Base-by-base conservation (phyloP, 495 filamentous ascomycete species). In the Apiosordaria backusii region DNA sequence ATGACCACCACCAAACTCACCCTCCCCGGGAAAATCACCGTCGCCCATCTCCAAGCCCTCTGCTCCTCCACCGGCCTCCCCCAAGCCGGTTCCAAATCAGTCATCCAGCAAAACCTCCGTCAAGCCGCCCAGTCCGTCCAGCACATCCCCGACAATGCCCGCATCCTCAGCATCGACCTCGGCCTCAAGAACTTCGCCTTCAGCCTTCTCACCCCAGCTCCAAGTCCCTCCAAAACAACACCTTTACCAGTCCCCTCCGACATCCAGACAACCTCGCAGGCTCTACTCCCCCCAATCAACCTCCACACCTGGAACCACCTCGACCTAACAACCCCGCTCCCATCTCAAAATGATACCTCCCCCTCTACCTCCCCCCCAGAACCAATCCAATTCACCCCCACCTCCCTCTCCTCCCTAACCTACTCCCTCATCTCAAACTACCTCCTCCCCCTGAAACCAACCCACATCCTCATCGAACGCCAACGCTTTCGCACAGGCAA, bases 101-200 rank as follows among this genome's bases (percentile, higher is more conserved):
- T 62, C 6, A 35, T 73, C 24, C 6, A 45, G 40, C 25, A 63
- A 7, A 61, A 65, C n/a, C 64, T 77, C n/a, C 62, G 62, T n/a
- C 23, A 35, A 18, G 74, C 75, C 24, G 70, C 69, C 9, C 50
- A 4, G 5, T 18, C 63, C 4, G 58, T 52, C 60, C 62, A 65
- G 4, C 69, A 70, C 16, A 26, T 75, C 5, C 55, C 68, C 15
- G 50, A 67, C 5, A 29, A 50, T 4, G 61, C 72, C 4, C 74
- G 74, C 63, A 68, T 98, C 59, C 74, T 97, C 23, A 92, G 91
- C 74, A 89, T 95, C 70, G 92, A 97, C 77, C 87, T 97, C 85
- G 92, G 93, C 54, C 88, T 97, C 71, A 85, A 86, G 53, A 96
- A 95, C 77, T 79, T 97, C 18, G 93, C 92, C 16, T 92, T 88